phyloP scores from a whole-genome alignment of 192 early-diverging fungal species.

The Coemansia sp. region DNA sequence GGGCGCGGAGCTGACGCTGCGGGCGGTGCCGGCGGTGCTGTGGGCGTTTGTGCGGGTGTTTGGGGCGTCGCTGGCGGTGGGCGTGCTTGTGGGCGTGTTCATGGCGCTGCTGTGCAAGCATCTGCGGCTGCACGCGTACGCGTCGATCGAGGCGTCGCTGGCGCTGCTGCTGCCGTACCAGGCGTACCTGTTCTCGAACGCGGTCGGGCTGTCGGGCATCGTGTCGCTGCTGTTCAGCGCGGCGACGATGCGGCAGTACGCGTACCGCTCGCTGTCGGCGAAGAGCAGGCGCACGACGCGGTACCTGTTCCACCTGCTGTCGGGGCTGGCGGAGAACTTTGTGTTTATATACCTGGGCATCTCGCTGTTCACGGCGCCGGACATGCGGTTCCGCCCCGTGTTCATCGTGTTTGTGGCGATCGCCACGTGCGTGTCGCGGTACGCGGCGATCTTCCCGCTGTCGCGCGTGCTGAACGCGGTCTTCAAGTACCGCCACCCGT shows the following conservation, averaged over 20 bases:
- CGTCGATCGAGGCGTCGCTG: conserved; percentile 84
- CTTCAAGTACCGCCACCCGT: conserved; percentile 55
- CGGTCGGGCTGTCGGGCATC: conserved; percentile 84
- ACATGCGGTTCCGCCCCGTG: conserved; percentile 68
- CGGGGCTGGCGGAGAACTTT: conserved; percentile 94
- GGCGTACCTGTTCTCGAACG: conserved; percentile 91
- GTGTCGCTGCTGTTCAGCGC: conserved; percentile 92
- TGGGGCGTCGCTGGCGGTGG: conserved; percentile 77
- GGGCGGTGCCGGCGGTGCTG: conserved; percentile 61
- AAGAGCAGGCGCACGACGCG: conserved; percentile 79
- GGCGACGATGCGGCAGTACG: conserved; percentile 92
- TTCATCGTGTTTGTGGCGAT: conserved; percentile 75
- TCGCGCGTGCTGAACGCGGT: conserved; percentile 78
- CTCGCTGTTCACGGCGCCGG: conserved; percentile 81
- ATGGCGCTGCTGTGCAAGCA: conserved; percentile 87
- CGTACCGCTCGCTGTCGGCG: conserved; percentile 83
- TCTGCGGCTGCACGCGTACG: conserved; percentile 77
- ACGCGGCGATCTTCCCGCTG: conserved; percentile 82
- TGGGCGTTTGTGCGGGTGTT: conserved; percentile 82
- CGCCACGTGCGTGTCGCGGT: conserved; percentile 85
- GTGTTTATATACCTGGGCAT: conserved; percentile 96
- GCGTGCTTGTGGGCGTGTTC: conserved; percentile 71
- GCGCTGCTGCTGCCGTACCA: conserved; percentile 85
- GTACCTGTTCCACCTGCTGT: conserved; percentile 90
- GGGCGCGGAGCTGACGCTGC: conserved; percentile 65